Percentiles rank a stretch among this genome's conserved stretches.
Conservation (phyloP, 352 stramenopile species). For the Halophytophthora polymorphica region DNA sequence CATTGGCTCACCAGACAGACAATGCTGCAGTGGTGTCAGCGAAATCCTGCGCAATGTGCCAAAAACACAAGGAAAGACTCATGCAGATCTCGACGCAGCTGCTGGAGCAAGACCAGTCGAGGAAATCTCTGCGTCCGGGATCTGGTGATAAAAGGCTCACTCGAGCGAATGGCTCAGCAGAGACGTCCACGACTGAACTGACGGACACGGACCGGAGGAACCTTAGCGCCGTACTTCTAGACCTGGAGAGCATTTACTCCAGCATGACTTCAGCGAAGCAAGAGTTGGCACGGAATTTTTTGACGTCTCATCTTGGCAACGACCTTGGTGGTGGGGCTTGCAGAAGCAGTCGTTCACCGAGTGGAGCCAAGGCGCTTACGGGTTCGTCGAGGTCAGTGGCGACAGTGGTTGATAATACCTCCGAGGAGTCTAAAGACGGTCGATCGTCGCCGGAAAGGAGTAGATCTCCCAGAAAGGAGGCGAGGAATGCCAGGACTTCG, state of each 20-base stretch:
- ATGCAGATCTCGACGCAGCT: slow-evolving; percentile 48
- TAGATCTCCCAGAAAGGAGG: slow-evolving; percentile 13
- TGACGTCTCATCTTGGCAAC: slow-evolving; percentile 16
- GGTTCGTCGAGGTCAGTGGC: background rate
- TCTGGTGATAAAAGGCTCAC: slow-evolving; percentile 12
- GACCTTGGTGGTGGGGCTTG: slow-evolving; percentile 1
- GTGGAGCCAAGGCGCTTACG: background rate
- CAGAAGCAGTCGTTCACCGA: slow-evolving; percentile 4
- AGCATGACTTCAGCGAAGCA: slow-evolving; percentile 38
- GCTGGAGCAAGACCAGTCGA: slow-evolving; percentile 7
- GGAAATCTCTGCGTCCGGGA: background rate
- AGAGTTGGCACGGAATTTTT: slow-evolving; percentile 22
- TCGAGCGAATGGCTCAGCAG: background rate
- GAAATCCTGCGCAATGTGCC: slow-evolving; percentile 37
- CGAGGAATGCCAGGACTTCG: slow-evolving; percentile 1
- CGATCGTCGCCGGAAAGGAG: background rate
- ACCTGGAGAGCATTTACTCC: slow-evolving; percentile 46
- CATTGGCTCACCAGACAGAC: slow-evolving; percentile 9
- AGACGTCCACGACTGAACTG: slow-evolving; percentile 6
- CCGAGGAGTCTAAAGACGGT: slow-evolving; percentile 5
- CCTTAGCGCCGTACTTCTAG: slow-evolving; percentile 35
- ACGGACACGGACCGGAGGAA: slow-evolving; percentile 37
- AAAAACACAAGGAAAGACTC: slow-evolving; percentile 51
- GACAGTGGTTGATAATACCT: slow-evolving; percentile 1
- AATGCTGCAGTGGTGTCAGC: background rate